A percentile compares a stretch with the other conserved stretches of the same genome.
Evolutionary conservation across 148 eudicot species (phyloP).

Genomic region (Camellia sinensis): DNA sequence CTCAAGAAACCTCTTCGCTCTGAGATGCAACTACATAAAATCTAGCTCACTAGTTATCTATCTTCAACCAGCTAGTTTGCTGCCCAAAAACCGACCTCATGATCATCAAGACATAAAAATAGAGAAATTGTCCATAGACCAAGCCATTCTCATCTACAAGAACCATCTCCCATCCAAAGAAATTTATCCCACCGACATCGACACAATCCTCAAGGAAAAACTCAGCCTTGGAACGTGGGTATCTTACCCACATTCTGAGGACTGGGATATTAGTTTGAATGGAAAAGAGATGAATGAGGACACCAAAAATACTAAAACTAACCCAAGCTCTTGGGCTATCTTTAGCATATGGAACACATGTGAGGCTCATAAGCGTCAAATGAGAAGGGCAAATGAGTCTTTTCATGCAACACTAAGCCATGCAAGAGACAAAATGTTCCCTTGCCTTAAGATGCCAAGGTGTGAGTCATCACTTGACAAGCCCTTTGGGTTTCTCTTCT

Average conservation of each 20-base stretch:
- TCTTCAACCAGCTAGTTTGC: background rate
- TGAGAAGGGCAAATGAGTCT: background rate
- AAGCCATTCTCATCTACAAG: conserved; percentile 11
- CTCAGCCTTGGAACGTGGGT: conserved; percentile 14
- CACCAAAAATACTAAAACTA: background rate
- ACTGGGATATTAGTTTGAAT: background rate
- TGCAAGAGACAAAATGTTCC: conserved; percentile 5
- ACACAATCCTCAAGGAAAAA: conserved; percentile 11
- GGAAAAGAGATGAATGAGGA: background rate
- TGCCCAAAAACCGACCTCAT: background rate
- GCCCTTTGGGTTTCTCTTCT: conserved; percentile 11
- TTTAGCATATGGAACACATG: conserved; percentile 16
- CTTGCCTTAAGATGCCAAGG: conserved; percentile 7
- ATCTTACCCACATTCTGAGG: conserved; percentile 8
- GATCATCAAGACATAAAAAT: background rate
- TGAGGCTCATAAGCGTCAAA: conserved; percentile 9
- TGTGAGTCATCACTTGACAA: conserved; percentile 5
- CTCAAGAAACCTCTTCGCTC: conserved; percentile 9
- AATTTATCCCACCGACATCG: conserved; percentile 12
- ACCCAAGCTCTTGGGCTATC: conserved; percentile 11
- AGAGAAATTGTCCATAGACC: background rate
- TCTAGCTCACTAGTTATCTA: conserved; percentile 11
- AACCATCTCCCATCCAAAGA: conserved; percentile 7
- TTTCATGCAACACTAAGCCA: conserved; percentile 5
- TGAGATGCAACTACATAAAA: conserved; percentile 1